Conservation (phyloP, 2,329 filamentous ascomycete genomes). For the Madurella fahalii region DNA sequence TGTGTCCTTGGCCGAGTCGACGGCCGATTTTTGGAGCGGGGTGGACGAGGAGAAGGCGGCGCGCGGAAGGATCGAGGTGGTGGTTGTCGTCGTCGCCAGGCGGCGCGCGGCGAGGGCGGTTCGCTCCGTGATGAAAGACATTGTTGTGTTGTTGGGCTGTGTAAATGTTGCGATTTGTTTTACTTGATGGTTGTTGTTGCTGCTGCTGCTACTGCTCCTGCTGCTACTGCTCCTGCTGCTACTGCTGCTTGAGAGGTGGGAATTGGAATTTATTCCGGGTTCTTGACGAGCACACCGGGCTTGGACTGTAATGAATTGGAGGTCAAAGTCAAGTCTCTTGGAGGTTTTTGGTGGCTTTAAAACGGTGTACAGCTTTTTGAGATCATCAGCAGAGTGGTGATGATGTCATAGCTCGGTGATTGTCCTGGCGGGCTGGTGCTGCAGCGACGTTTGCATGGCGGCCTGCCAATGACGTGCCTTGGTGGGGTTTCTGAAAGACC, state of each 20-base stretch:
- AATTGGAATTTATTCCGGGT: too few species aligned
- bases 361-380: background rate
- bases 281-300: slow-evolving; percentile 1
- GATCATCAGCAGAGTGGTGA: slow-evolving; percentile 5
- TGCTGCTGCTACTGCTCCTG: too few species aligned
- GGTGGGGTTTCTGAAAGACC: background rate
- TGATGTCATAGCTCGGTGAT: slow-evolving; percentile 23
- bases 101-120: slow-evolving; percentile 42
- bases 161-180: slow-evolving; percentile 10
- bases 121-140: slow-evolving; percentile 52
- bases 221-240: too few species aligned
- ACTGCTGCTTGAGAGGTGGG: too few species aligned
- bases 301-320: background rate
- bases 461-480: slow-evolving; percentile 11
- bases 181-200: slow-evolving; percentile 7
- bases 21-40: slow-evolving; percentile 43
- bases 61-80: slow-evolving; percentile 37
- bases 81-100: slow-evolving; percentile 34
- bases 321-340: too few species aligned
- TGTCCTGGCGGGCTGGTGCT: background rate
- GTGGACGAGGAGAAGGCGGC: slow-evolving; percentile 47
- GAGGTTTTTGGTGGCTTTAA: background rate
- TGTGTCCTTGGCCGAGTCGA: slow-evolving; percentile 56
- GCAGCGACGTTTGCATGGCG: slow-evolving; percentile 8
- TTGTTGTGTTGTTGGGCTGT: slow-evolving; percentile 29